Evolutionary conservation across 768 basidiomycete species (phyloP).

Genomic region (Suillus fuscotomentosus): DNA sequence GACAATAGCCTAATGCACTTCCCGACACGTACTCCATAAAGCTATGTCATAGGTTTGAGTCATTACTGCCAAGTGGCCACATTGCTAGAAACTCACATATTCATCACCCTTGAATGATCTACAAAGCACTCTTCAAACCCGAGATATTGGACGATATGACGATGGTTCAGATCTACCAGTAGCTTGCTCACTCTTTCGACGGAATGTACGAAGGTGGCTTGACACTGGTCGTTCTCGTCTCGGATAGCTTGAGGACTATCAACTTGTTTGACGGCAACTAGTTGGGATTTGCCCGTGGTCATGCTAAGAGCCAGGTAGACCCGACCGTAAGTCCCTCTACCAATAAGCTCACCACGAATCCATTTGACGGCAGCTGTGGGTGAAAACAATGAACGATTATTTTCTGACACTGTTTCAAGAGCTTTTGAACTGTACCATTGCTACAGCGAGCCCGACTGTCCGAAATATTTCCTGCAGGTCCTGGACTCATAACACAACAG

Average conservation of each 20-base stretch:
- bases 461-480: neutral
- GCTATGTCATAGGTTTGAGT: slow-evolving; percentile 39
- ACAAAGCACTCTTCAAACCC: slow-evolving; percentile 91
- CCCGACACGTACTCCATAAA: slow-evolving; percentile 99
- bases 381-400: neutral
- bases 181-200: slow-evolving; percentile 95
- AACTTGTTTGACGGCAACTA: slow-evolving; percentile 99
- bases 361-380: slow-evolving; percentile 89
- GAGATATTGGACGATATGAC: slow-evolving; percentile 95
- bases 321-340: slow-evolving; percentile 93
- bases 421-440: neutral
- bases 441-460: neutral
- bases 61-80: neutral
- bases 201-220: slow-evolving; percentile 84
- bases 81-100: slow-evolving; percentile 66
- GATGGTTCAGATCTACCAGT: slow-evolving; percentile 93
- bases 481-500: neutral
- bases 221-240: slow-evolving; percentile 87
- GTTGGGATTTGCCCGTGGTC: slow-evolving; percentile 86
- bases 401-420: neutral
- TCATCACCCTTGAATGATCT: slow-evolving; percentile 57
- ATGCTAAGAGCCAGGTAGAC: slow-evolving; percentile 96
- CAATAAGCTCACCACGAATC: slow-evolving; percentile 97
- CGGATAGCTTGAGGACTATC: slow-evolving; percentile 92
- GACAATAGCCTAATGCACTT: slow-evolving; percentile 87